These are phyloP conservation scores for Coleophoma cylindrospora DNA, from an alignment of 2,329 filamentous ascomycete species.

Conservation along the genomic window DNA sequence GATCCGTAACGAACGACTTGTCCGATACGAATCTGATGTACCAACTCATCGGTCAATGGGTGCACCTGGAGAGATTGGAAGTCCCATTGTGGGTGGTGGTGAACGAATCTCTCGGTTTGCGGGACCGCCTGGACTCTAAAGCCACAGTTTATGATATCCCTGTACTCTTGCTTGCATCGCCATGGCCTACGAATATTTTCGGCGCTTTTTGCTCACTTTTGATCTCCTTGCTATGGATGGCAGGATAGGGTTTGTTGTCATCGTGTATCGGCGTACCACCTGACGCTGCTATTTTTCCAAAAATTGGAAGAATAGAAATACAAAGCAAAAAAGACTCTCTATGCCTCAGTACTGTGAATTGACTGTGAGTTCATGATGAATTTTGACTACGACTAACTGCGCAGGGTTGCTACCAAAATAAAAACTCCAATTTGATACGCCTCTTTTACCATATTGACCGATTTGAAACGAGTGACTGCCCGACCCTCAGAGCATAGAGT, in stretches of 20 bases:
- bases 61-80: slow-evolving; percentile 65
- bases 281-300: slow-evolving; percentile 3
- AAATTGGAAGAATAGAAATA: slow-evolving; percentile 1
- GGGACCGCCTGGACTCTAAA: no score
- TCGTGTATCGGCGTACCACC: slow-evolving; percentile 4
- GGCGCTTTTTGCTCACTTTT: neutral
- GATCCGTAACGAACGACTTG: slow-evolving; percentile 24
- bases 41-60: slow-evolving; percentile 40
- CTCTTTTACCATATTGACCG: no score
- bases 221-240: neutral
- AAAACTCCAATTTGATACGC: no score
- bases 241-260: neutral
- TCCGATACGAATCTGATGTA: slow-evolving; percentile 52
- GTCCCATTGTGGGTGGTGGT: slow-evolving; percentile 46
- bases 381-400: no score
- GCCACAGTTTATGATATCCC: neutral
- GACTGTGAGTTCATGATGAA: no score
- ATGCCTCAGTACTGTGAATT: no score
- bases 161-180: slow-evolving; percentile 10
- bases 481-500: neutral
- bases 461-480: no score
- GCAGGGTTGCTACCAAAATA: no score
- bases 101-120: slow-evolving; percentile 17
- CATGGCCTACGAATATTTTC: neutral
- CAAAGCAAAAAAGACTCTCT: neutral